These are phyloP conservation scores for Melanogaster broomeanus DNA, from an alignment of 768 basidiomycete genomes.

Conservation along the genomic window DNA sequence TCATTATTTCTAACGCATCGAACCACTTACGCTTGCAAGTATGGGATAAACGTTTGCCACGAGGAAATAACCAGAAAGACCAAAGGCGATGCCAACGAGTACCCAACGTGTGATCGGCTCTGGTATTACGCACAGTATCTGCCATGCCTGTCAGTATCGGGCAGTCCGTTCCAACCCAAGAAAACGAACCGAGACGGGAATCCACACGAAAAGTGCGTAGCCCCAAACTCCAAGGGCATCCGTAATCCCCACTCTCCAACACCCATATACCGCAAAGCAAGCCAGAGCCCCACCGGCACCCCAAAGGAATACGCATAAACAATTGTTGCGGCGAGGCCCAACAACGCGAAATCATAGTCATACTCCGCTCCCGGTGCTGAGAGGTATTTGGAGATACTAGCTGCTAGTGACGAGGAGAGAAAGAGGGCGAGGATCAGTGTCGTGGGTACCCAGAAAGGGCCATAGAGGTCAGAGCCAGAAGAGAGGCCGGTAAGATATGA, in stretches of 20 bases:
- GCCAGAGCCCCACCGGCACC: slow-evolving; percentile 83
- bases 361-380: slow-evolving; percentile 56
- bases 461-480: slow-evolving; percentile 64
- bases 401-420: slow-evolving; percentile 89
- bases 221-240: slow-evolving; percentile 85
- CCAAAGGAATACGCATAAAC: slow-evolving; percentile 89
- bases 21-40: slow-evolving; percentile 68
- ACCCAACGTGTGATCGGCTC: slow-evolving; percentile 82
- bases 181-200: slow-evolving; percentile 73
- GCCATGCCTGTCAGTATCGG: slow-evolving; percentile 1
- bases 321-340: slow-evolving; percentile 79
- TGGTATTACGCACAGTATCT: slow-evolving; percentile 88
- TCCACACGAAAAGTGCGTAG: slow-evolving; percentile 84
- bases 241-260: slow-evolving; percentile 88
- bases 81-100: slow-evolving; percentile 70
- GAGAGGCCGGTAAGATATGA: slow-evolving; percentile 66
- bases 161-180: neutral
- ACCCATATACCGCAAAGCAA: slow-evolving; percentile 79
- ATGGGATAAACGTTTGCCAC: slow-evolving; percentile 86
- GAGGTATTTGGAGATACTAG: slow-evolving; percentile 86
- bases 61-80: slow-evolving; percentile 87
- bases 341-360: slow-evolving; percentile 84
- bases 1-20: neutral
- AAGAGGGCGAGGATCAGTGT: slow-evolving; percentile 93
- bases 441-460: slow-evolving; percentile 97